Evolutionary conservation across 352 stramenopile genomes (phyloP).

Genomic region (Blastocystis sp.): DNA sequence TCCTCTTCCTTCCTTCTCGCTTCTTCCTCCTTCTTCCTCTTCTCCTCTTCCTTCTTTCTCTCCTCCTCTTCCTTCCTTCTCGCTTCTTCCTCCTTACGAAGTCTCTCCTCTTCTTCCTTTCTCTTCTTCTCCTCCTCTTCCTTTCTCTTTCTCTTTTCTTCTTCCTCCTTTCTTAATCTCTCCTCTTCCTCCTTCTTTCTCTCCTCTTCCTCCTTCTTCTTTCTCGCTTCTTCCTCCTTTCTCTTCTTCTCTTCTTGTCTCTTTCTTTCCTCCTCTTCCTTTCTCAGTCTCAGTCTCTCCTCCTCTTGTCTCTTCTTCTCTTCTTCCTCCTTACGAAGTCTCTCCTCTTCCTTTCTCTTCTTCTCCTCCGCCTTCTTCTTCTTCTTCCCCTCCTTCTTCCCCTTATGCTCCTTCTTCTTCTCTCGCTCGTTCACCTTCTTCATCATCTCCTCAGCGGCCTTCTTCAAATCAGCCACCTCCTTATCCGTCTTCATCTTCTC

Average conservation of each 20-base stretch:
- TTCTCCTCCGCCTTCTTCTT: slow-evolving; percentile 15
- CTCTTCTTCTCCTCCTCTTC: background rate
- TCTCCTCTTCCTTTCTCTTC: background rate
- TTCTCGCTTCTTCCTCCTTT: background rate
- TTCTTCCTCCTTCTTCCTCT: background rate
- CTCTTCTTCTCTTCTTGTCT: slow-evolving; percentile 3
- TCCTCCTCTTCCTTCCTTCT: background rate
- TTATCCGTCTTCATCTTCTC: background rate
- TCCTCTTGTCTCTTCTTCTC: background rate
- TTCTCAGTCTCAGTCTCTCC: background rate
- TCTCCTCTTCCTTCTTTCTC: background rate
- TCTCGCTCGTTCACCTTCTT: background rate
- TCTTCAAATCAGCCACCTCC: background rate
- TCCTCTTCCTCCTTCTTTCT: slow-evolving; percentile 10
- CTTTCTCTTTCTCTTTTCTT: background rate
- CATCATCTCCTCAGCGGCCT: background rate
- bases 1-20: slow-evolving; percentile 8
- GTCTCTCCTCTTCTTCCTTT: background rate
- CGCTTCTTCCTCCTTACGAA: background rate
- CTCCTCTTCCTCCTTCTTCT: background rate
- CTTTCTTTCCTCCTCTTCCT: background rate
- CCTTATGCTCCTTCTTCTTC: background rate
- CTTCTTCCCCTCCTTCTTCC: slow-evolving; percentile 5
- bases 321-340: background rate
- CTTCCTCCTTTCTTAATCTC: background rate